Conservation (phyloP, 495 filamentous ascomycete species). For the Friedmanniomyces endolithicus region DNA sequence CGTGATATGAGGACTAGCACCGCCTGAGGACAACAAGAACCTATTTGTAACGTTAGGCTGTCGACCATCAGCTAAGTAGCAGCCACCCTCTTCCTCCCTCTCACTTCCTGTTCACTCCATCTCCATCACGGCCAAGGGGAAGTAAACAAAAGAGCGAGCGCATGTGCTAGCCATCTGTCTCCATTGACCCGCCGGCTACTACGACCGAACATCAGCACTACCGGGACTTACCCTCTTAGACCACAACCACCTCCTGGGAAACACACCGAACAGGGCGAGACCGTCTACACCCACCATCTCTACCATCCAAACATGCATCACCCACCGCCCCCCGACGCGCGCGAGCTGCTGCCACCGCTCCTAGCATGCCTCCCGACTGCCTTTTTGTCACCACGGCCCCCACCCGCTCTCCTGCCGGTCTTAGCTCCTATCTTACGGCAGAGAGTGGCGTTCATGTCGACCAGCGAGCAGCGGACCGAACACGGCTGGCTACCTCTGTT, state of each 20-base stretch:
- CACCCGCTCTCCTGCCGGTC: slow-evolving; percentile 63
- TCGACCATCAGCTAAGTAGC: background rate
- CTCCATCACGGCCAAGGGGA: background rate
- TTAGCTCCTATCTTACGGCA: slow-evolving; percentile 88
- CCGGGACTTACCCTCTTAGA: background rate
- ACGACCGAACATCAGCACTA: background rate
- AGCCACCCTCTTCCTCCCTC: background rate
- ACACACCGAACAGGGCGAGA: too few relatives aligned
- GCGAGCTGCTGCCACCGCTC: slow-evolving; percentile 56
- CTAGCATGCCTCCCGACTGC: slow-evolving; percentile 80
- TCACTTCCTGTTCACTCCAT: background rate
- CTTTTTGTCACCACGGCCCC: slow-evolving; percentile 62
- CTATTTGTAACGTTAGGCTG: too few relatives aligned
- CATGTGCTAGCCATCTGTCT: background rate
- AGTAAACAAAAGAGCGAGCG: background rate
- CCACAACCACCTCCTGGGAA: background rate
- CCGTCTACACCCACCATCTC: background rate
- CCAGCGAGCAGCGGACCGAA: slow-evolving; percentile 34
- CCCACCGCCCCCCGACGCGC: slow-evolving; percentile 50
- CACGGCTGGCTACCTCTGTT: slow-evolving; percentile 85
- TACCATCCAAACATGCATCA: slow-evolving; percentile 9
- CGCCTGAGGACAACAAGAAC: background rate
- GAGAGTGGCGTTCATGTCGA: slow-evolving; percentile 63
- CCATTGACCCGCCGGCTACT: slow-evolving; percentile 2
- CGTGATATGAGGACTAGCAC: background rate